Evolutionary conservation across 1,284 basidiomycete genomes (phyloP).

Genomic region (Fomes fomentarius): DNA sequence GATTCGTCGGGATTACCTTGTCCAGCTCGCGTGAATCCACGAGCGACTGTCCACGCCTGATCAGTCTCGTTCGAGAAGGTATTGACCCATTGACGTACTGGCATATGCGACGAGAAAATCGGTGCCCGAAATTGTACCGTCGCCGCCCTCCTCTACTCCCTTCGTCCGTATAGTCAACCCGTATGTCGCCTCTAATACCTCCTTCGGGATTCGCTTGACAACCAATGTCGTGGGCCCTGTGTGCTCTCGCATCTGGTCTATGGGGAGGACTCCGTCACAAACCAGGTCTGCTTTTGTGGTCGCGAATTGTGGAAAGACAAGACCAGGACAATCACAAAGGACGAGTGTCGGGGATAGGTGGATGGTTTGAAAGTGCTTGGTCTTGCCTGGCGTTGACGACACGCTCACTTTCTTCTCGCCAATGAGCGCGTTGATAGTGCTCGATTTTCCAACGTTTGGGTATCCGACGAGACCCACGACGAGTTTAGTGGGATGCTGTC

Average conservation of each 20-base stretch:
- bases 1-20: constrained; percentile 99
- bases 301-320: constrained; percentile 98
- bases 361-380: constrained; percentile 99
- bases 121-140: constrained; percentile 78
- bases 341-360: constrained; percentile 86
- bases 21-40: constrained; percentile 92
- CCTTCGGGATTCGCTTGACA: constrained; percentile 79
- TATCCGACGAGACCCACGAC: constrained; percentile 97
- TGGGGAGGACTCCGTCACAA: constrained; percentile 96
- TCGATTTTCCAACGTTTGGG: constrained; percentile 98
- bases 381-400: constrained; percentile 97
- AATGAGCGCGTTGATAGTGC: constrained; percentile 95
- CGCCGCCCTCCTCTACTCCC: constrained; percentile 84
- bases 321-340: constrained; percentile 98
- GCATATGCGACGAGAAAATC: constrained; percentile 91
- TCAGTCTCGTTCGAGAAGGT: constrained; percentile 11
- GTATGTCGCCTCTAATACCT: constrained; percentile 90
- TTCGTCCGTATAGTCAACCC: constrained; percentile 79
- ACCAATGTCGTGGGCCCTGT: constrained; percentile 87
- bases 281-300: constrained; percentile 95
- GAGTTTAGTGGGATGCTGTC: constrained; percentile 68
- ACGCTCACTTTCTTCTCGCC: constrained; percentile 98
- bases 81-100: constrained; percentile 58
- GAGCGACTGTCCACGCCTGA: constrained; percentile 63
- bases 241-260: constrained; percentile 97